A percentile compares a stretch with the other conserved stretches of the same genome.
These are phyloP conservation scores for Phytophthora pinifolia DNA, from an alignment of 352 stramenopile genomes.

Conservation along the genomic window DNA sequence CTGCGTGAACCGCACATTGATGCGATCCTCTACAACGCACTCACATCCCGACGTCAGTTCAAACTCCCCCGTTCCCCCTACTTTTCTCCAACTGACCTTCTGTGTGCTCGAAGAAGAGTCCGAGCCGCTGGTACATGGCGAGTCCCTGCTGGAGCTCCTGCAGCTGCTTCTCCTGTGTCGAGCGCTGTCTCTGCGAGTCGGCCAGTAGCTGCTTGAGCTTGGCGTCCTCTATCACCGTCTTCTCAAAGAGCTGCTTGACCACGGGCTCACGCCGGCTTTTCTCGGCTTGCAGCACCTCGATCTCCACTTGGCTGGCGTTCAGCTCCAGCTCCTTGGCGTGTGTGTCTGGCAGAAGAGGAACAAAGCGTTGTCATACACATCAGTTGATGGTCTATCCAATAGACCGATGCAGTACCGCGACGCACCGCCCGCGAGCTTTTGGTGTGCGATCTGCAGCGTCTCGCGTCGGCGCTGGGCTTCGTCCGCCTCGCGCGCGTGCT, in stretches of 20 bases:
- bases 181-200: conserved; percentile 46
- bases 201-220: conserved; percentile 49
- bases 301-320: conserved; percentile 60
- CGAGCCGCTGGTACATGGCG: conserved; percentile 65
- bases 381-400: background rate
- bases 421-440: conserved; percentile 37
- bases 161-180: conserved; percentile 50
- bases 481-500: conserved; percentile 36
- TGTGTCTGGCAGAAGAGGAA: conserved; percentile 15
- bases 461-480: conserved; percentile 48
- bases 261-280: conserved; percentile 60
- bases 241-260: conserved; percentile 62
- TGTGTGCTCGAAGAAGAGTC: conserved; percentile 67
- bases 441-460: conserved; percentile 43
- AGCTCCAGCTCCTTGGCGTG: conserved; percentile 58
- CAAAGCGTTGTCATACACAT: background rate
- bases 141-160: conserved; percentile 63
- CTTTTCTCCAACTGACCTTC: conserved; percentile 48
- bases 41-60: background rate
- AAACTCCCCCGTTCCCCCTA: background rate
- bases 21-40: conserved; percentile 43
- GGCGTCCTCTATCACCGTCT: conserved; percentile 55
- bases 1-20: conserved; percentile 70
- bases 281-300: conserved; percentile 64
- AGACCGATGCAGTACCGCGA: background rate